phyloP scores from a whole-genome alignment of 78 protist genomes.

The Polysphondylium violaceum region DNA sequence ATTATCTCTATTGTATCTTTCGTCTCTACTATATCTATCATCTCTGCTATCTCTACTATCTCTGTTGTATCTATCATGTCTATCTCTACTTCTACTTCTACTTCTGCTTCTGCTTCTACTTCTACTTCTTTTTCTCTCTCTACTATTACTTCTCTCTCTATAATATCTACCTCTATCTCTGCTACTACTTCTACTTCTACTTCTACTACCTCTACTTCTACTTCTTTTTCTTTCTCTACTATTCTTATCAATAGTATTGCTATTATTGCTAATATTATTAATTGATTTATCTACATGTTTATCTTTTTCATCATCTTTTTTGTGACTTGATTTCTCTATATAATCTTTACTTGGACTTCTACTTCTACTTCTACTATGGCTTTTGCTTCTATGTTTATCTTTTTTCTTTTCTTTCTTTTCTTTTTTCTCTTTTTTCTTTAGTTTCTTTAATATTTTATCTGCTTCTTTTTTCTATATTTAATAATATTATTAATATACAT shows the following conservation, averaged over 20 bases:
- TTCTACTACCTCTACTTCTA: neutral
- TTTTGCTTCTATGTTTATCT: neutral
- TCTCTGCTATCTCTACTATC: constrained; percentile 14
- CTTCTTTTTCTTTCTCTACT: neutral
- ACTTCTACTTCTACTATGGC: neutral
- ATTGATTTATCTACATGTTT: neutral
- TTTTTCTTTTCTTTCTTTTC: constrained; percentile 36
- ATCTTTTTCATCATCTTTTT: constrained; percentile 2
- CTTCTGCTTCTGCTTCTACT: neutral
- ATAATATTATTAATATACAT: no score
- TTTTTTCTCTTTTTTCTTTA: constrained; percentile 77
- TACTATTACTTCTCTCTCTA: neutral
- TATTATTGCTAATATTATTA: neutral
- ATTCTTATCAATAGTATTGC: neutral
- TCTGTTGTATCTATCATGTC: neutral
- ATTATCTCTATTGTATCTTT: neutral
- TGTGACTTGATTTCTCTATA: neutral
- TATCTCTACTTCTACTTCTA: neutral
- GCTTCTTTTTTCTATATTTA: constrained; percentile 29
- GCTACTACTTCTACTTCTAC: neutral
- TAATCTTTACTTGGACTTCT: neutral
- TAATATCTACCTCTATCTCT: constrained; percentile 8
- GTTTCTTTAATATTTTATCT: constrained; percentile 64
- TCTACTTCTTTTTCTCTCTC: neutral
- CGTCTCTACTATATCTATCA: neutral